Percentiles rank a stretch among this genome's conserved stretches.
phyloP scores from a whole-genome alignment of 2,329 filamentous ascomycete species.

The Drechmeria coniospora region DNA sequence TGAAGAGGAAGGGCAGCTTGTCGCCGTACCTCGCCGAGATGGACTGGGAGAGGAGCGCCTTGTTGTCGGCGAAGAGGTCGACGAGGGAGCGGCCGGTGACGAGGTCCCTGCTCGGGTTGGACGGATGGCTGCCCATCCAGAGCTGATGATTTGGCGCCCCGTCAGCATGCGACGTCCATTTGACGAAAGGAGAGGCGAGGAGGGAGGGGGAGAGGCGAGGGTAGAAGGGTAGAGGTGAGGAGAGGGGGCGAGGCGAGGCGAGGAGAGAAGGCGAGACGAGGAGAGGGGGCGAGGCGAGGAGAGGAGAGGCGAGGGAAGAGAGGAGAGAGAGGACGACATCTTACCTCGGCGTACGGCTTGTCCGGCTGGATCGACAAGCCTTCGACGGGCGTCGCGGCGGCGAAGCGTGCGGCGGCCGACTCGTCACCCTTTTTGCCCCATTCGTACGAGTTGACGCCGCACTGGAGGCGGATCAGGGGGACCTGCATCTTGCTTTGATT shows the following conservation, averaged over 20 bases:
- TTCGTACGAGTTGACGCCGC: slow-evolving; percentile 95
- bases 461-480: slow-evolving; percentile 71
- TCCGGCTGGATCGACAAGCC: slow-evolving; percentile 67
- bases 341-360: slow-evolving; percentile 86
- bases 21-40: slow-evolving; percentile 61
- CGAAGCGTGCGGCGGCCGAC: slow-evolving; percentile 81
- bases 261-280: background rate
- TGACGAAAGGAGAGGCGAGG: background rate
- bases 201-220: background rate
- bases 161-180: background rate
- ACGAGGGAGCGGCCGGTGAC: slow-evolving; percentile 71
- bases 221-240: no score
- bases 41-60: slow-evolving; percentile 59
- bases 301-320: background rate
- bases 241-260: background rate
- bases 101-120: slow-evolving; percentile 83
- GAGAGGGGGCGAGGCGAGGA: background rate
- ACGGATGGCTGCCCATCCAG: slow-evolving; percentile 98
- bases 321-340: no score
- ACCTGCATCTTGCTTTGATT: slow-evolving; percentile 55
- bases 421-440: slow-evolving; percentile 89
- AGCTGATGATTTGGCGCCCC: slow-evolving; percentile 37
- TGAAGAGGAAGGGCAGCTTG: slow-evolving; percentile 92
- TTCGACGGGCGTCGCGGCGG: slow-evolving; percentile 63
- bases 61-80: slow-evolving; percentile 76